phyloP scores from a whole-genome alignment of 2,329 filamentous ascomycete species.

The Mariannaea sp. region DNA sequence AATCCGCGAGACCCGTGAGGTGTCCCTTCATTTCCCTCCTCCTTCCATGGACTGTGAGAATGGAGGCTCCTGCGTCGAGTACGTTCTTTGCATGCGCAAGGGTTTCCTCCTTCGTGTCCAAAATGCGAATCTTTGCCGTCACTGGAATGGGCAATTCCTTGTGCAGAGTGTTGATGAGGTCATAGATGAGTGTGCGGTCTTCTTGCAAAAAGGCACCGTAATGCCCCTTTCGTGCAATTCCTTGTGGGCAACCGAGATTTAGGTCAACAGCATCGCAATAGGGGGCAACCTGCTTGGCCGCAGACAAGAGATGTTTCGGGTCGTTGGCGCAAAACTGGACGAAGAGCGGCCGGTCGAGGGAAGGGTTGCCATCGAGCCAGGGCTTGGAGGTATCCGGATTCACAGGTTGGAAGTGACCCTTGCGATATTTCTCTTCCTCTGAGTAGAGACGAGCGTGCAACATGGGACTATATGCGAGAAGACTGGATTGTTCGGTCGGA shows the following conservation, averaged over 20 bases:
- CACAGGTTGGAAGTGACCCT: slow-evolving; percentile 78
- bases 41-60: slow-evolving; percentile 90
- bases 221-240: slow-evolving; percentile 86
- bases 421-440: slow-evolving; percentile 76
- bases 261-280: slow-evolving; percentile 95
- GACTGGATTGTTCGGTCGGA: slow-evolving; percentile 61
- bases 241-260: slow-evolving; percentile 95
- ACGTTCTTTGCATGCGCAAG: slow-evolving; percentile 89
- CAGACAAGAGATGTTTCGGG: slow-evolving; percentile 75
- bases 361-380: slow-evolving; percentile 85
- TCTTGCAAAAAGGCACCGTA: slow-evolving; percentile 97
- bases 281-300: slow-evolving; percentile 77
- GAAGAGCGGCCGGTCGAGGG: slow-evolving; percentile 84
- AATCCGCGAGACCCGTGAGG: slow-evolving; percentile 90
- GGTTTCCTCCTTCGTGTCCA: slow-evolving; percentile 85
- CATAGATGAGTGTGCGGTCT: slow-evolving; percentile 80
- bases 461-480: slow-evolving; percentile 96
- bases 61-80: slow-evolving; percentile 84
- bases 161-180: slow-evolving; percentile 84
- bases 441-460: slow-evolving; percentile 88
- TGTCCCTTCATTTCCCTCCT: slow-evolving; percentile 93
- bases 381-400: slow-evolving; percentile 42
- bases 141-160: slow-evolving; percentile 79
- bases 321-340: slow-evolving; percentile 97
- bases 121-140: slow-evolving; percentile 91